Conservation (phyloP, 345 rosid species). For the Gossypium herbaceum region DNA sequence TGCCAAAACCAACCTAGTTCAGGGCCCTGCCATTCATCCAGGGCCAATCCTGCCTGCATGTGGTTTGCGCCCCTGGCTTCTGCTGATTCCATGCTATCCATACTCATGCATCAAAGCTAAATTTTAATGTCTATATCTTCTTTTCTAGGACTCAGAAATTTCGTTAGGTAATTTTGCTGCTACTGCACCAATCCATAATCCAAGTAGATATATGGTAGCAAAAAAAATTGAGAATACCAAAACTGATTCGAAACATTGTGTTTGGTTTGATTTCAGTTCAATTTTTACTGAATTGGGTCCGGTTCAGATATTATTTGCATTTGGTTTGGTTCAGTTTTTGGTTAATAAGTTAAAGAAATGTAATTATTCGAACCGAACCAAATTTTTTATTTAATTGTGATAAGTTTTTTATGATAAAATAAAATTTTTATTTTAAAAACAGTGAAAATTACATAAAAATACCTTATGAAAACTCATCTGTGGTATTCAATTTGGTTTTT, state of each 20-base stretch:
- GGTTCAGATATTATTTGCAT: too few relatives aligned
- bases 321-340: neutral
- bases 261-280: too few relatives aligned
- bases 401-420: too few relatives aligned
- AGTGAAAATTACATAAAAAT: too few relatives aligned
- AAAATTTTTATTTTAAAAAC: too few relatives aligned
- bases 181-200: neutral
- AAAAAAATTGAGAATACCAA: too few relatives aligned
- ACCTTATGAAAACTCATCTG: neutral
- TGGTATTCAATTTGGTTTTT: neutral
- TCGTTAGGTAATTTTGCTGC: neutral
- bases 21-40: neutral
- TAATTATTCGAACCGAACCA: too few relatives aligned
- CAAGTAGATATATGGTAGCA: neutral
- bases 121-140: neutral
- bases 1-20: neutral
- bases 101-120: neutral
- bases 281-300: too few relatives aligned
- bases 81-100: neutral
- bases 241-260: too few relatives aligned
- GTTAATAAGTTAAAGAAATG: too few relatives aligned
- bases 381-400: too few relatives aligned
- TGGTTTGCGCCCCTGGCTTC: neutral
- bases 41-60: neutral
- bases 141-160: neutral